Evolutionary conservation across 148 eudicot genomes (phyloP).

Genomic region (Rhododendron ovatum): DNA sequence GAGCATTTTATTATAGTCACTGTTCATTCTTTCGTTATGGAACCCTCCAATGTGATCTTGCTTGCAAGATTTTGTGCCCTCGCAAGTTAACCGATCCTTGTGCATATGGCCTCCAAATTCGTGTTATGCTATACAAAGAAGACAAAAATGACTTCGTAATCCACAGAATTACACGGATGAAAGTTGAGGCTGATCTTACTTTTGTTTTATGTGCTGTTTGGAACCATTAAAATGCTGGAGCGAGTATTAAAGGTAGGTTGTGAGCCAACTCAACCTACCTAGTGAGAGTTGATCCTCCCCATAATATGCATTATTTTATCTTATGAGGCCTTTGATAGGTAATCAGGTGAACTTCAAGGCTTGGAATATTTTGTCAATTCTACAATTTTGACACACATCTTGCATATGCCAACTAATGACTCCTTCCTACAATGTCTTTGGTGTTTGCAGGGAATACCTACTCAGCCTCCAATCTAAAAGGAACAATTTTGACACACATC

Average conservation of each 20-base stretch:
- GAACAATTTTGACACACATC: too few relatives aligned
- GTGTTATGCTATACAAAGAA: background rate
- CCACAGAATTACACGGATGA: background rate
- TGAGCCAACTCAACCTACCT: background rate
- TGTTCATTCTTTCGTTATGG: too few relatives aligned
- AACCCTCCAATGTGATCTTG: too few relatives aligned
- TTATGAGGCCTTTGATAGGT: background rate
- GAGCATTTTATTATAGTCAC: background rate
- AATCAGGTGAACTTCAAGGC: background rate
- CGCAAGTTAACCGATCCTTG: background rate
- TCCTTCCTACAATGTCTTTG: conserved; percentile 3
- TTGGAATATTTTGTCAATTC: background rate
- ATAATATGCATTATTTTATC: background rate
- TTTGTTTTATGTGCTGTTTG: background rate
- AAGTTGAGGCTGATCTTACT: background rate
- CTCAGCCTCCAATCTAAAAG: conserved; percentile 57
- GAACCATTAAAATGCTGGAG: background rate
- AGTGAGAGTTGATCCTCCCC: background rate
- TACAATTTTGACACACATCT: background rate
- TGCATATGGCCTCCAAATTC: background rate
- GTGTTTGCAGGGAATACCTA: conserved; percentile 45
- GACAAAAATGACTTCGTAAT: background rate
- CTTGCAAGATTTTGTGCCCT: too few relatives aligned
- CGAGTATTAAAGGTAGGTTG: background rate
- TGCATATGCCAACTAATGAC: background rate